Evolutionary conservation across 2,329 filamentous ascomycete genomes (phyloP).

Genomic region (Apiospora saccharicola): DNA sequence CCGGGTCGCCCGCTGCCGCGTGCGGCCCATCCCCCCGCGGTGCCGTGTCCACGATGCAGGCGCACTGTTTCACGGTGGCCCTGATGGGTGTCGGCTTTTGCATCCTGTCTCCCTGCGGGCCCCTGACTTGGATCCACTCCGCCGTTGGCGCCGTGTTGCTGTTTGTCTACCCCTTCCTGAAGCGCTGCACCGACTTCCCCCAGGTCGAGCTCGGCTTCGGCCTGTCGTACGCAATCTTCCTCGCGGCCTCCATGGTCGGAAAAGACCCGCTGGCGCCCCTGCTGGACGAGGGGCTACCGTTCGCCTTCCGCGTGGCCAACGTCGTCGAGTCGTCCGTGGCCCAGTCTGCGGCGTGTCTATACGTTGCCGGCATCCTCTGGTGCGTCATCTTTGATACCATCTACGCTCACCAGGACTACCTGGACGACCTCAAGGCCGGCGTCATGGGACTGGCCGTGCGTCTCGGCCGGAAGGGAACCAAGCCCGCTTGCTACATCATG

Average conservation of each 20-base stretch:
- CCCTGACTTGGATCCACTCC: conserved; percentile 41
- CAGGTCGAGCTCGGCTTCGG: conserved; percentile 54
- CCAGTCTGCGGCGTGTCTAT: not conserved
- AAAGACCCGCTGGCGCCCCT: not conserved
- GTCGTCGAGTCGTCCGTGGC: not conserved
- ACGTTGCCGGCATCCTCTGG: not conserved
- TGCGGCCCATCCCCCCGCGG: conserved; percentile 59
- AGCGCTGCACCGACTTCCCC: conserved; percentile 60
- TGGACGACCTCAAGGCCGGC: conserved; percentile 55
- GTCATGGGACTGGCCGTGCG: conserved; percentile 59
- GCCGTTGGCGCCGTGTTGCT: conserved; percentile 42
- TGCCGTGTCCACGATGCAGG: conserved; percentile 46
- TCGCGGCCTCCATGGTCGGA: no score
- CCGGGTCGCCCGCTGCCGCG: conserved; percentile 56
- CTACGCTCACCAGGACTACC: conserved; percentile 54
- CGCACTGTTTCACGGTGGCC: conserved; percentile 50
- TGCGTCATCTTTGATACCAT: conserved; percentile 27
- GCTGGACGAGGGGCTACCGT: not conserved
- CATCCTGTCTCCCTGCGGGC: conserved; percentile 52
- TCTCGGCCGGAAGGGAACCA: conserved; percentile 42
- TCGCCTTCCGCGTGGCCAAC: not conserved
- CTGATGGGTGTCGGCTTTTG: conserved; percentile 31
- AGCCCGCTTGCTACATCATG: not conserved
- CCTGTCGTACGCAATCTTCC: no score
- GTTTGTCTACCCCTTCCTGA: conserved; percentile 57